Base-by-base conservation (phyloP, 352 stramenopile genomes). In the Pythium utonaiense region DNA sequence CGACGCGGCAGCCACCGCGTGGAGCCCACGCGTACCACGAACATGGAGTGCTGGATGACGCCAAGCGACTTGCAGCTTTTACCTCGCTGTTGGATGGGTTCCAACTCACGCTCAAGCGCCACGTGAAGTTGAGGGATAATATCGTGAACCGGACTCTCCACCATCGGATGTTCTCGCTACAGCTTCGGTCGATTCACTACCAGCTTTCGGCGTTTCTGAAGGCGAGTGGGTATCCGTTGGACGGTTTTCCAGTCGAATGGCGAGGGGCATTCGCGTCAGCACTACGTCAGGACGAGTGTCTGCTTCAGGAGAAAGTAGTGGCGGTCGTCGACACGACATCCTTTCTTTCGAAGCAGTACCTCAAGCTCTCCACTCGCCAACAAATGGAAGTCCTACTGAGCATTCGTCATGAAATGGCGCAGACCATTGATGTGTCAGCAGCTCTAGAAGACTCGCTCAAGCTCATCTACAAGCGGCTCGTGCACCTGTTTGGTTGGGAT, bases 321-420 rank as follows among this genome's bases (percentile, higher is more conserved):
- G 70, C 71, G 21, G 45, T 88, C 30, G 52, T 91, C 17, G 69
- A 67, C 33, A 76, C 73, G 21, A 54, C 69, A n/a, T 77, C 77
- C 21, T 91, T 91, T 34, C 60, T 89, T 3, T 34, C 57, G 22
- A 85, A 83, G 34, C 77, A 91, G 60, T 85, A 84, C 38, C 25
- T 66, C 9, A 68, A 48, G 19, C 53, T 64, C 31, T 27, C 56
- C 19, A 77, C 81, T 48, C 75, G 73, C 1, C 65, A 74, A 21
- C 81, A 91, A 62, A 71, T 79, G 34, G 59, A 84, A 8, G 69
- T 87, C 38, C 53, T 91, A 33, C 64, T 89, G 57, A 75, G 85
- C 16, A 72, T 86, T 19, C 77, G 75, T 10, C 73, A 83, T 14
- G 70, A 77, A 40, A 60, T 75, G 28, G 44, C 64, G 40, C 68